Evolutionary conservation across 495 filamentous ascomycete genomes (phyloP).

Genomic region (Aspergillus steynii): DNA sequence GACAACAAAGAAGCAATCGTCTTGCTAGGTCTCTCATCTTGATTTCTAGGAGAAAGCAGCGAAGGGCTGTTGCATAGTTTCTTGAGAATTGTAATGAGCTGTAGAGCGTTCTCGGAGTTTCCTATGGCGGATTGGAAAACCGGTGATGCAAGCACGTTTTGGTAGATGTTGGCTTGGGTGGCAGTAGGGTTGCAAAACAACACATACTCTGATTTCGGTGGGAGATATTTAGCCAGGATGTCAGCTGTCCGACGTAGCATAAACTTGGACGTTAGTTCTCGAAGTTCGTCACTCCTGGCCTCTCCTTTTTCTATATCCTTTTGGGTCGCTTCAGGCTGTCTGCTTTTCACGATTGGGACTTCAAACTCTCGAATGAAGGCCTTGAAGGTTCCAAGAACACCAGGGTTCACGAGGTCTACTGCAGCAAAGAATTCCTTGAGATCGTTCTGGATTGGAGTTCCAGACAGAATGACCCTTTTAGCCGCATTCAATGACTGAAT

Average conservation of each 20-base stretch:
- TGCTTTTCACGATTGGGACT: slow-evolving; percentile 66
- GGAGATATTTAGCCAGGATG: slow-evolving; percentile 69
- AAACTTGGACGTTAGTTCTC: slow-evolving; percentile 66
- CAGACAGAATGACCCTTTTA: slow-evolving; percentile 69
- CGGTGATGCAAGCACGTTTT: slow-evolving; percentile 67
- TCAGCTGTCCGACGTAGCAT: slow-evolving; percentile 79
- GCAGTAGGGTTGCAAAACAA: slow-evolving; percentile 72
- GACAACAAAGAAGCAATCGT: slow-evolving; percentile 54
- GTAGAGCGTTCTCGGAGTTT: slow-evolving; percentile 66
- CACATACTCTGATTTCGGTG: slow-evolving; percentile 77
- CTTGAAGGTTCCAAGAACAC: slow-evolving; percentile 65
- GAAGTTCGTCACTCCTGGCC: slow-evolving; percentile 65
- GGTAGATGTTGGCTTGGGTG: slow-evolving; percentile 69
- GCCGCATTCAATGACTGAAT: slow-evolving; percentile 71
- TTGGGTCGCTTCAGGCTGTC: slow-evolving; percentile 66
- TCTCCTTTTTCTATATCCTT: slow-evolving; percentile 76
- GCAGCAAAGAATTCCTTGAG: slow-evolving; percentile 76
- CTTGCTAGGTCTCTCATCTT: slow-evolving; percentile 34
- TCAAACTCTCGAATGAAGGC: slow-evolving; percentile 76
- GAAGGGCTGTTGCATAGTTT: slow-evolving; percentile 82
- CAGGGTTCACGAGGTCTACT: slow-evolving; percentile 80
- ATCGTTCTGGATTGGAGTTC: slow-evolving; percentile 81
- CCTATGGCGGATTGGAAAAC: slow-evolving; percentile 66
- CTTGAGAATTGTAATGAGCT: slow-evolving; percentile 77
- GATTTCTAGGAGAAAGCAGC: slow-evolving; percentile 53